Percentiles rank a stretch among this genome's conserved stretches.
phyloP scores from a whole-genome alignment of 1,284 basidiomycete species.

The Polyporus tsugae region DNA sequence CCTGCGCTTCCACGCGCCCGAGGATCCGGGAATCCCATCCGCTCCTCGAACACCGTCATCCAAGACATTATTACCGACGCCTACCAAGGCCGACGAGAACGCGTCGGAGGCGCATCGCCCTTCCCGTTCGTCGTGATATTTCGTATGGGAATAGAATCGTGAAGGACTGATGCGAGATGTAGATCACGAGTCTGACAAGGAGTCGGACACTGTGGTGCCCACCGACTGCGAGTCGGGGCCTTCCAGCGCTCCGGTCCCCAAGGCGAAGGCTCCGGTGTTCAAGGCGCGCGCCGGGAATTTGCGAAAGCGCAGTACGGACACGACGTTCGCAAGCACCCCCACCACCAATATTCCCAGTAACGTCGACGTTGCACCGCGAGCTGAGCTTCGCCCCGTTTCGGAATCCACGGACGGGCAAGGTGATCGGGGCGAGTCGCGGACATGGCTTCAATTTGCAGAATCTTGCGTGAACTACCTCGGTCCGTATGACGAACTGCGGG shows the following conservation, averaged over 20 bases:
- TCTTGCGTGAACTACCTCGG: slow-evolving; percentile 58
- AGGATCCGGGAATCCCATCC: neutral
- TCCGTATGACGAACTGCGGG: slow-evolving; percentile 59
- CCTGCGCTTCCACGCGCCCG: neutral
- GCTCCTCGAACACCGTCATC: neutral
- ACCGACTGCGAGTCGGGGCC: neutral
- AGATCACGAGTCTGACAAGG: neutral
- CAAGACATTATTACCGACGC: neutral
- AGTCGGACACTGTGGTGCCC: neutral
- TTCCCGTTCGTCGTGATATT: neutral
- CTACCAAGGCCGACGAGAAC: neutral
- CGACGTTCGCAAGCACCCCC: neutral
- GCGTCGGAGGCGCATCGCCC: neutral
- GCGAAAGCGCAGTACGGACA: neutral
- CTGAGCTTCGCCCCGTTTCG: neutral
- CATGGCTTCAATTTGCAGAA: slow-evolving; percentile 46
- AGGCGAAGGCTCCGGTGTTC: neutral
- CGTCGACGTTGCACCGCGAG: neutral
- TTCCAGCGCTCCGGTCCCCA: neutral
- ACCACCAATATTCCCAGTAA: neutral
- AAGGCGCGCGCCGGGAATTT: neutral
- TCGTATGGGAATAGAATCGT: no score
- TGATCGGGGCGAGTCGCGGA: neutral
- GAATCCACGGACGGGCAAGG: neutral
- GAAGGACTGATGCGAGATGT: neutral